These are phyloP conservation scores for Dactylella cylindrospora DNA, from an alignment of 2,329 filamentous ascomycete species.

Conservation along the genomic window DNA sequence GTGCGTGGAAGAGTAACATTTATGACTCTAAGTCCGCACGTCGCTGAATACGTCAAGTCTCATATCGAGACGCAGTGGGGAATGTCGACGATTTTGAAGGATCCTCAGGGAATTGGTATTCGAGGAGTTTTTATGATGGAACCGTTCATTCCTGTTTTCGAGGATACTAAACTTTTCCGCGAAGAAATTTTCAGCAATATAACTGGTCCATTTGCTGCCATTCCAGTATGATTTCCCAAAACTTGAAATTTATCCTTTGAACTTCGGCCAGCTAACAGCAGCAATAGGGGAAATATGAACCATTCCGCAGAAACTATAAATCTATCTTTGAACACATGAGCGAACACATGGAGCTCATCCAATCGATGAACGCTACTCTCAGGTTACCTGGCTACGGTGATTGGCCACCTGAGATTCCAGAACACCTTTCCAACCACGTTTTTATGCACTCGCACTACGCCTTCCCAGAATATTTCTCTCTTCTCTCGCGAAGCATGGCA, in stretches of 20 bases:
- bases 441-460: constrained; percentile 47
- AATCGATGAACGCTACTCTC: constrained; percentile 42
- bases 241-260: too few relatives aligned
- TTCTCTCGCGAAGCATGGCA: constrained; percentile 48
- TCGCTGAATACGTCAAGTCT: constrained; percentile 46
- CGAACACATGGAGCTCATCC: constrained; percentile 23
- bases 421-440: constrained; percentile 44
- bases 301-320: constrained; percentile 48
- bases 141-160: constrained; percentile 36
- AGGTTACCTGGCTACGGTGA: constrained; percentile 47
- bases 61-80: constrained; percentile 45
- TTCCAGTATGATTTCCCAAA: constrained; percentile 41
- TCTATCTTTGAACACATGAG: constrained; percentile 47
- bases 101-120: constrained; percentile 19
- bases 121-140: constrained; percentile 32
- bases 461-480: constrained; percentile 49
- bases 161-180: constrained; percentile 24
- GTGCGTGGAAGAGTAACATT: constrained; percentile 47
- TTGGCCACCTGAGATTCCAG: constrained; percentile 47
- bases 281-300: constrained; percentile 49
- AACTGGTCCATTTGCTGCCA: constrained; percentile 39
- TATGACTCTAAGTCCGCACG: constrained; percentile 48
- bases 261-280: too few relatives aligned
- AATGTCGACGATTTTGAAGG: constrained; percentile 27
- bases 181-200: constrained; percentile 35